A percentile compares a stretch with the other conserved stretches of the same genome.
Conservation (phyloP, 345 rosid species). For the Lepidium sativum region DNA sequence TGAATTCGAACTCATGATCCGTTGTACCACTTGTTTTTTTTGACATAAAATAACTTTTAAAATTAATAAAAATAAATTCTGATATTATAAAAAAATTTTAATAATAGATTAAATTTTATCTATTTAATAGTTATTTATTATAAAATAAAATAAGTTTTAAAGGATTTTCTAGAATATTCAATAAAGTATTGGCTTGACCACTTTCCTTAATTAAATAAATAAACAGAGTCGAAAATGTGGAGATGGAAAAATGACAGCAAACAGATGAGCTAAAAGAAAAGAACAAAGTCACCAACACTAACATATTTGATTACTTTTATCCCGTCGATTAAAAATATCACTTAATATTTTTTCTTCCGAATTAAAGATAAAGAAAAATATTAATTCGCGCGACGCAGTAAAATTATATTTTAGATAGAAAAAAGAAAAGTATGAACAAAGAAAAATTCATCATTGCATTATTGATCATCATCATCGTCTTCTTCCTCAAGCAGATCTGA, state of each 20-base stretch:
- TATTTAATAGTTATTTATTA: too few species aligned
- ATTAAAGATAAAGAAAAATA: constrained; percentile 5
- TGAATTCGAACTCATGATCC: too few species aligned
- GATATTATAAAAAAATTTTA: too few species aligned
- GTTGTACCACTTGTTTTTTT: too few species aligned
- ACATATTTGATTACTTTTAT: constrained; percentile 13
- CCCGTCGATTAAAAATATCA: constrained; percentile 11
- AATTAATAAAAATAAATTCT: too few species aligned
- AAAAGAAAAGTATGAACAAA: constrained; percentile 21
- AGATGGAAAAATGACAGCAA: constrained; percentile 13
- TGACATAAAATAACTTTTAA: too few species aligned
- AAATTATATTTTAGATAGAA: background rate
- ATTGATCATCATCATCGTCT: constrained; percentile 26
- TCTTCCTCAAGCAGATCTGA: constrained; percentile 57
- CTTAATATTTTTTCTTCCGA: constrained; percentile 1
- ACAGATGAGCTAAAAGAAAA: constrained; percentile 21
- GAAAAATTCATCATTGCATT: constrained; percentile 10
- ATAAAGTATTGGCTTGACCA: constrained; percentile 6
- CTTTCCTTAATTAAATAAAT: background rate
- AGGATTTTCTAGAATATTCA: constrained; percentile 1
- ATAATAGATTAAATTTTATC: too few species aligned
- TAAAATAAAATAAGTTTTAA: too few species aligned
- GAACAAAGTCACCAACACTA: constrained; percentile 1
- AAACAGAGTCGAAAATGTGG: background rate
- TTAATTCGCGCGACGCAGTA: constrained; percentile 13